A percentile compares a stretch with the other conserved stretches of the same genome.
phyloP scores from a whole-genome alignment of 2,329 filamentous ascomycete genomes.

The Ascochyta lentis region DNA sequence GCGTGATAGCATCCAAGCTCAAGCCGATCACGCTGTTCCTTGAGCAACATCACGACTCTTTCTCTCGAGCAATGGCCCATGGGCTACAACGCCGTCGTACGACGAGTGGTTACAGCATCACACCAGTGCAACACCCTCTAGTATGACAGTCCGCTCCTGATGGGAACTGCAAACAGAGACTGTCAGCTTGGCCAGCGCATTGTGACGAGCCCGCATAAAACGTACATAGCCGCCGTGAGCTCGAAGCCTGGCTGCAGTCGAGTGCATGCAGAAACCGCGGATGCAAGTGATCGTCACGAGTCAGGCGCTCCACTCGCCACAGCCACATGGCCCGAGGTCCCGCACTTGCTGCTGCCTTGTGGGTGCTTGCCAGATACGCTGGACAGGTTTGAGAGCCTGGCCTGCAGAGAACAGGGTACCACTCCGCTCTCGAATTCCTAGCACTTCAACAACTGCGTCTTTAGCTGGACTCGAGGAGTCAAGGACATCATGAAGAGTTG shows the following conservation, averaged over 20 bases:
- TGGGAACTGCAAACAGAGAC: neutral
- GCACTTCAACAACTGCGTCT: constrained; percentile 6
- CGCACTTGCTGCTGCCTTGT: constrained; percentile 15
- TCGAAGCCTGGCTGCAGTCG: constrained; percentile 25
- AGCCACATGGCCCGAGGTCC: constrained; percentile 8
- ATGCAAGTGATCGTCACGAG: constrained; percentile 27
- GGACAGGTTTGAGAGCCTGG: neutral
- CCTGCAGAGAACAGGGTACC: neutral
- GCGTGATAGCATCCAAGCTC: neutral
- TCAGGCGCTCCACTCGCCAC: constrained; percentile 13
- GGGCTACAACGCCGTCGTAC: constrained; percentile 1
- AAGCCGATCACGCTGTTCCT: neutral
- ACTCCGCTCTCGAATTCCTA: neutral
- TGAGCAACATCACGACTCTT: neutral
- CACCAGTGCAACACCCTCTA: neutral
- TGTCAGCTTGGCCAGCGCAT: constrained; percentile 26
- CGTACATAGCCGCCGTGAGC: constrained; percentile 34
- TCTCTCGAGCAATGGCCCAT: neutral
- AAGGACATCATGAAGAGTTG: constrained; percentile 32
- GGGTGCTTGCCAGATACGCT: neutral
- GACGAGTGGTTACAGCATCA: neutral
- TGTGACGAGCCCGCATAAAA: constrained; percentile 33
- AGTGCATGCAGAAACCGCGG: constrained; percentile 18
- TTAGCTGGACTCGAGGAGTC: neutral
- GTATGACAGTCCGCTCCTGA: neutral